phyloP scores from a whole-genome alignment of 257 asterid species.

The Fraxinus cuspidata region DNA sequence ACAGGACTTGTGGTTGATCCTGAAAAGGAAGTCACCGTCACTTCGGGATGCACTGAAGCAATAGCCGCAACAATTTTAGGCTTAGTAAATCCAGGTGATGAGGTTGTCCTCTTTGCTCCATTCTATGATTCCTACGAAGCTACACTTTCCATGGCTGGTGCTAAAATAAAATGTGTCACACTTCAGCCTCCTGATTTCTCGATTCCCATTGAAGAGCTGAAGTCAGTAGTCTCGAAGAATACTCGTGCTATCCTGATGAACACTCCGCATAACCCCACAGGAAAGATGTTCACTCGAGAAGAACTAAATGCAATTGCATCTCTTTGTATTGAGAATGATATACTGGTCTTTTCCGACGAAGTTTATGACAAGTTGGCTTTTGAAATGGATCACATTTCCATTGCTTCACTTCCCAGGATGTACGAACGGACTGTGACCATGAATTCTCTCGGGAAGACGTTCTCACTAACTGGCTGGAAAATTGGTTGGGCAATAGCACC shows the following conservation, averaged over 20 bases:
- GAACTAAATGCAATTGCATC: slow-evolving; percentile 70
- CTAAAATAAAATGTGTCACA: slow-evolving; percentile 66
- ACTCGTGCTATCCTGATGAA: slow-evolving; percentile 88
- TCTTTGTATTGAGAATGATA: slow-evolving; percentile 74
- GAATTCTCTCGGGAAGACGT: slow-evolving; percentile 93
- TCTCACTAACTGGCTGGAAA: slow-evolving; percentile 95
- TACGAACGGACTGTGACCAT: slow-evolving; percentile 78
- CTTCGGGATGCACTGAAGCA: slow-evolving; percentile 99
- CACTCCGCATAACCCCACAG: slow-evolving; percentile 97
- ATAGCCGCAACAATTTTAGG: slow-evolving; percentile 95
- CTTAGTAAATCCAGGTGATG: slow-evolving; percentile 90
- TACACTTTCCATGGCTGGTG: slow-evolving; percentile 95
- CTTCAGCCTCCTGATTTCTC: slow-evolving; percentile 80
- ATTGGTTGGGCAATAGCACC: slow-evolving; percentile 99
- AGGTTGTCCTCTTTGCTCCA: slow-evolving; percentile 89
- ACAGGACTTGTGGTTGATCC: slow-evolving; percentile 72
- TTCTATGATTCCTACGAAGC: slow-evolving; percentile 96
- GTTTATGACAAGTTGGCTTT: slow-evolving; percentile 91
- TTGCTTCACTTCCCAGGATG: slow-evolving; percentile 92
- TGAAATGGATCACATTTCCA: slow-evolving; percentile 88
- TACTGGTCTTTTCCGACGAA: slow-evolving; percentile 77
- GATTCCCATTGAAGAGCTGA: slow-evolving; percentile 79
- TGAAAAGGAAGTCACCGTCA: slow-evolving; percentile 84
- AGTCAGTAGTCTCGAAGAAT: slow-evolving; percentile 57
- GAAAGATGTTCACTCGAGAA: slow-evolving; percentile 82